These are phyloP conservation scores for Paramecium biaurelia DNA, from an alignment of 73 alveolate genomes.

Conservation along the genomic window DNA sequence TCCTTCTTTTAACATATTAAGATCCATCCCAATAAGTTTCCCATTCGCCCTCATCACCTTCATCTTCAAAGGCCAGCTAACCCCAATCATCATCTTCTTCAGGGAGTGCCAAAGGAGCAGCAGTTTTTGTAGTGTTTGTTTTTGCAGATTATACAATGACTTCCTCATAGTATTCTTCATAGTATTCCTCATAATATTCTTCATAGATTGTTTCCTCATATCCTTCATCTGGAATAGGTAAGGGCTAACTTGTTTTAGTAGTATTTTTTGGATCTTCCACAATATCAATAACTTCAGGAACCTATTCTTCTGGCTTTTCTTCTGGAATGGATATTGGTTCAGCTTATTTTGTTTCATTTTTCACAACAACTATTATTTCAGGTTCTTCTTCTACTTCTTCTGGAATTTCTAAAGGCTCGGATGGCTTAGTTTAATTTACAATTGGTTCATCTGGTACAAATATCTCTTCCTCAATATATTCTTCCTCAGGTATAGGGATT, in stretches of 20 bases:
- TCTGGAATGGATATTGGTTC: not conserved
- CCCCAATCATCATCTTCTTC: not conserved
- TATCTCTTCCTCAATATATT: not conserved
- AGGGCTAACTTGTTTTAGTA: not conserved
- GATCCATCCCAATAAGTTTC: conserved; percentile 21
- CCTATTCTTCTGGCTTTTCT: not conserved
- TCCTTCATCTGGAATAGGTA: not conserved
- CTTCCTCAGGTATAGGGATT: not conserved
- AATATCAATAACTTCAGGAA: not conserved
- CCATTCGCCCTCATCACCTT: not conserved
- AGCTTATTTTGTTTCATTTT: not conserved
- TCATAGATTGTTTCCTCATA: not conserved
- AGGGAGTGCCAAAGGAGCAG: not conserved
- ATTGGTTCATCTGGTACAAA: not conserved
- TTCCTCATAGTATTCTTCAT: not conserved
- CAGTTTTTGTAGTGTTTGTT: not conserved
- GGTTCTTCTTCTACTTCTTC: not conserved
- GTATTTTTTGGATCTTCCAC: not conserved
- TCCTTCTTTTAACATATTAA: not conserved
- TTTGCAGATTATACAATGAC: not conserved
- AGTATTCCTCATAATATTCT: not conserved
- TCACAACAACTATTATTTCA: not conserved
- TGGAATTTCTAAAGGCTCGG: not conserved
- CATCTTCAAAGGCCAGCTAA: not conserved
- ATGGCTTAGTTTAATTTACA: not conserved